Evolutionary conservation across 768 basidiomycete genomes (phyloP), one percentile per base, ranked within the genome.

Genomic region (Xerocomellus amylosporus): DNA sequence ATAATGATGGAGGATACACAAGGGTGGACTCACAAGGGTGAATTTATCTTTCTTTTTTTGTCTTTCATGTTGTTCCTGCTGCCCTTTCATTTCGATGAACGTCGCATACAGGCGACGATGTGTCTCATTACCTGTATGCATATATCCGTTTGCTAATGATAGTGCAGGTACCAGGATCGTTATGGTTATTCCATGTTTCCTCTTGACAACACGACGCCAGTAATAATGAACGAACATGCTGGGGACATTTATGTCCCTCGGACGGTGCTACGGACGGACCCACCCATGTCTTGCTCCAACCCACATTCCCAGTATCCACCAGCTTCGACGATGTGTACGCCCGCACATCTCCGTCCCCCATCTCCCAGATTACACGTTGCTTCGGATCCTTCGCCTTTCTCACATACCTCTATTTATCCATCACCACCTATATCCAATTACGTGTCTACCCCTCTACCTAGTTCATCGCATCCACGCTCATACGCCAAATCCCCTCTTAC

Each of bases 161-260:
- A 46, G 34, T 49, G 15, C 58, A 70, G 67, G 54, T 68, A 68
- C 43, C 60, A 4, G 42, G 67, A 68, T 61, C 53, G 52, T 43
- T 64, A 67, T 37, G 65, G 67, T 39, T 68, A 61, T 54, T 68
- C 59, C 44, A 64, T 61, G 60, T 66, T 60, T 51, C 63, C 62
- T 33, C 67, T 64, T 48, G 67, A 61, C 57, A 68, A 62, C 58
- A 63, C 71, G 4, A 66, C 74, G 7, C 75, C 76, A 19, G 71
- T 73, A 13, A 50, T 71, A 28, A 55, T 76, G 53, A 64, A 71
- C 26, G 67, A 67, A 49, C 63, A 69, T 40, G 58, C 49, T 4
- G 51, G 56, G 24, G 61, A 68, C 3, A n/a, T 50, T 5, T 54
- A 43, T 19, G 36, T 59, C 10, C 67, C 67, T 49, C 59, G 57